Evolutionary conservation across 202 grass and related monocot species (phyloP), one percentile per base, ranked within the genome.

Genomic region (Thinopyrum obtusiflorum): DNA sequence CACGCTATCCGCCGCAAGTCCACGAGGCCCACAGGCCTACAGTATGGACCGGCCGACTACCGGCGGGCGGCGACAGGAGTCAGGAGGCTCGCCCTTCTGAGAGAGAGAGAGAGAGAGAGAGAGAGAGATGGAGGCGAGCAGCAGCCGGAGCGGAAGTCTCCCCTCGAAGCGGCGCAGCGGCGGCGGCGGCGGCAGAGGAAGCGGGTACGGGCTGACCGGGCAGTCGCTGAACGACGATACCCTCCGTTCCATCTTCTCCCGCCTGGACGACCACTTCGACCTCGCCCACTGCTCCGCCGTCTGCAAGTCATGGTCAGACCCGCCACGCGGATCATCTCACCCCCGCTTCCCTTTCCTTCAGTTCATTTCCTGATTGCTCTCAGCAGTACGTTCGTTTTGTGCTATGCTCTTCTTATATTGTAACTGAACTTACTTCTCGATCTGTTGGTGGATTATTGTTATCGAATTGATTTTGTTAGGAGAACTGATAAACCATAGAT

Each of bases 261-360:
- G 81, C 61, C 78, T 98, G 20, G 89, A 84, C 68, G 86, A 98
- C 81, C 95, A 95, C 78, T 98, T 98, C 76, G 95, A 93, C 75
- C 89, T 98, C 74, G 91, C 90, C 21, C 95, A 88, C 60, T 98
- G 95, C 89, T 95, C 93, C 75, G 89, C 91, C 64, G 91, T 98
- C 87, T 98, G 95, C 89, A 89, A 27, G 8, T 90, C 93, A 78
- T 98, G 95, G 95, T 98, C 35, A 20, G 13, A 33, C 73, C 31
- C 46, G 25, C 44, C 28, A 13, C 61, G 75, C 23, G 12, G 11
- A 24, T 75, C 7, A 46, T 13, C 31, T 60, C 17, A 21, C 9
- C n/a, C 65, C 7, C 53, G n/a, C 49, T 9, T 47, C 24, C 59
- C 3, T 32, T 6, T 64, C 7, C 29, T 13, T 5, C 17, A 57